A percentile compares a stretch with the other conserved stretches of the same genome.
phyloP scores from a whole-genome alignment of 2,329 filamentous ascomycete species.

The Aureobasidium pullulans region DNA sequence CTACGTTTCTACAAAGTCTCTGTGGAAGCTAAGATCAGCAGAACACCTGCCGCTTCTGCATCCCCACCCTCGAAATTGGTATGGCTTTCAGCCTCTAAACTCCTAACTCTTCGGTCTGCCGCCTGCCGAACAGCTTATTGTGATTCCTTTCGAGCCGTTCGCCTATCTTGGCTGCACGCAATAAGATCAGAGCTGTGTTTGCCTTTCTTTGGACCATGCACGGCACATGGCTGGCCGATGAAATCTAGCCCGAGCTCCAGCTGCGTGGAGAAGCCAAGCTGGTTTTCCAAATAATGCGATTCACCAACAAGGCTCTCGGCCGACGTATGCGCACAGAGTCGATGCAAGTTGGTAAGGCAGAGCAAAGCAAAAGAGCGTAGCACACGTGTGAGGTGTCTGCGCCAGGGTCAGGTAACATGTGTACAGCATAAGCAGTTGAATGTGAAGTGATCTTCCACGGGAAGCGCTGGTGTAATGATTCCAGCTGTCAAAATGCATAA shows the following conservation, averaged over 20 bases:
- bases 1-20: slow-evolving; percentile 2
- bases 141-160: background rate
- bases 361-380: no score
- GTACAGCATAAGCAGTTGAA: no score
- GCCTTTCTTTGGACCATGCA: background rate
- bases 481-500: no score
- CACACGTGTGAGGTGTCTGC: no score
- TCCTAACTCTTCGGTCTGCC: background rate
- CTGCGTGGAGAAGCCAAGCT: slow-evolving; percentile 19
- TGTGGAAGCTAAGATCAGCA: background rate
- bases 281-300: slow-evolving; percentile 9
- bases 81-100: background rate
- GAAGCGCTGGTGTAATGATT: no score
- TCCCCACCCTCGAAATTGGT: background rate
- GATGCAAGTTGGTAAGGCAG: no score
- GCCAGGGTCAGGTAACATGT: no score
- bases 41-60: background rate
- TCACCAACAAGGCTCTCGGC: no score
- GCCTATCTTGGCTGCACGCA: background rate
- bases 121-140: background rate
- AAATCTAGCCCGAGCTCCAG: background rate
- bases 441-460: no score
- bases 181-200: background rate
- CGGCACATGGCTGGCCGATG: background rate
- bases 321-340: no score